Conservation (phyloP, 352 stramenopile species). For the Phytophthora macrochlamydospora region DNA sequence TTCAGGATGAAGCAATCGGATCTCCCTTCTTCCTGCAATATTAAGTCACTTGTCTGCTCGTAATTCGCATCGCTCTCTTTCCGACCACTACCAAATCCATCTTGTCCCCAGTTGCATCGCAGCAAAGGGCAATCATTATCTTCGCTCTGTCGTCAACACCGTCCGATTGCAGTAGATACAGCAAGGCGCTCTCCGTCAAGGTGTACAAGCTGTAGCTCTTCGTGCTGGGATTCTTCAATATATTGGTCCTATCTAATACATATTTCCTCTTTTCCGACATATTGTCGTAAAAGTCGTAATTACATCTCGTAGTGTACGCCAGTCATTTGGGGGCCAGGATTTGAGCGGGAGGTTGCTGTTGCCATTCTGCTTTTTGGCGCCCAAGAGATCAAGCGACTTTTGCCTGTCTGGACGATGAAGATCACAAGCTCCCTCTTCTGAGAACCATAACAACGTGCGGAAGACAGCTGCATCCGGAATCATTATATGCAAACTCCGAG, state of each 20-base stretch:
- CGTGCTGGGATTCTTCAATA: not conserved
- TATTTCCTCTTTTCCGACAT: too few relatives aligned
- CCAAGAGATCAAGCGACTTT: not conserved
- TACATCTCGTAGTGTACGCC: too few relatives aligned
- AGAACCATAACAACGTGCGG: slow-evolving; percentile 61
- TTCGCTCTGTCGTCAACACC: not conserved
- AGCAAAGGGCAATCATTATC: not conserved
- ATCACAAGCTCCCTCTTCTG: slow-evolving; percentile 91
- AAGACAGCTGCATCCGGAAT: slow-evolving; percentile 91
- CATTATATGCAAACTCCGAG: slow-evolving; percentile 88
- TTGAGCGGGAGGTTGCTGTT: not conserved
- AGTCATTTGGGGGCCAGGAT: not conserved
- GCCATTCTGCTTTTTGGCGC: slow-evolving; percentile 30
- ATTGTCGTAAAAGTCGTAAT: not conserved
- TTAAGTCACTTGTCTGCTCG: too few relatives aligned
- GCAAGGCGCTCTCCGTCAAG: not conserved
- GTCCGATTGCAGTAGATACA: not conserved
- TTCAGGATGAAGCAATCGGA: not conserved
- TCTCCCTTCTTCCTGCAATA: too few relatives aligned
- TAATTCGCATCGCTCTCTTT: too few relatives aligned
- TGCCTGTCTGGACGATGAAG: slow-evolving; percentile 65
- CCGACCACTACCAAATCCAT: not conserved
- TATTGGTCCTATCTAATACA: too few relatives aligned
- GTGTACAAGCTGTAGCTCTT: not conserved
- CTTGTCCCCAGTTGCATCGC: not conserved